Evolutionary conservation across 768 basidiomycete species (phyloP).

Genomic region (Rhizopogon rudus): DNA sequence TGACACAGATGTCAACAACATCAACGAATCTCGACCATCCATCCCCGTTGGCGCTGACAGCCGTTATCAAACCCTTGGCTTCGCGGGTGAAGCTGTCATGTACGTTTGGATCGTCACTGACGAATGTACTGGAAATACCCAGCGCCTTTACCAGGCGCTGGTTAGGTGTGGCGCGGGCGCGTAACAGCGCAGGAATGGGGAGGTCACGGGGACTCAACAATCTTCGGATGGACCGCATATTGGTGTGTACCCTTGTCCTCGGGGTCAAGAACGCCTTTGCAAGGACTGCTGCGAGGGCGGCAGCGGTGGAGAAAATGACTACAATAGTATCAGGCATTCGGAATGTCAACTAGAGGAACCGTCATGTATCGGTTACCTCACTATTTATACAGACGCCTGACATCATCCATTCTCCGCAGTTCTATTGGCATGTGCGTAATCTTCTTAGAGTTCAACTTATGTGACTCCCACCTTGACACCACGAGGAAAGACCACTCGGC

Average conservation of each 20-base stretch:
- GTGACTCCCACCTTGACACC: background rate
- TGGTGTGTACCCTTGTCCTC: conserved; percentile 8
- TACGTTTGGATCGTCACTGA: conserved; percentile 28
- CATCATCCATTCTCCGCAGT: background rate
- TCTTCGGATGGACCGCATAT: background rate
- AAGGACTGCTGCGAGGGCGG: background rate
- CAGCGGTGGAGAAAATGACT: background rate
- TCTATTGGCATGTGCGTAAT: background rate
- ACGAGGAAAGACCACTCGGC: background rate
- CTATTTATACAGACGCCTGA: background rate
- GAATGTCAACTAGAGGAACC: background rate
- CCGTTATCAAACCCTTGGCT: conserved; percentile 18
- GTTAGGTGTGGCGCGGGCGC: conserved; percentile 16
- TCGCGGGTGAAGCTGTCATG: conserved; percentile 23
- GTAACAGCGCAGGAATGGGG: conserved; percentile 11
- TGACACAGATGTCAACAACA: conserved; percentile 7
- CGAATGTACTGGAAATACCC: conserved; percentile 45
- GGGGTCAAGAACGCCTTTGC: background rate
- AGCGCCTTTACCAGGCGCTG: conserved; percentile 22
- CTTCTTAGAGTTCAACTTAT: background rate
- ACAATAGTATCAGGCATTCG: background rate
- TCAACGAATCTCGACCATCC: conserved; percentile 12
- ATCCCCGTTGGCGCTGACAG: background rate
- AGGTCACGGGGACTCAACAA: conserved; percentile 14
- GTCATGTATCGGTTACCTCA: background rate